Base-by-base conservation (phyloP, 192 early-diverging fungal genomes). In the Coemansia aciculifera region DNA sequence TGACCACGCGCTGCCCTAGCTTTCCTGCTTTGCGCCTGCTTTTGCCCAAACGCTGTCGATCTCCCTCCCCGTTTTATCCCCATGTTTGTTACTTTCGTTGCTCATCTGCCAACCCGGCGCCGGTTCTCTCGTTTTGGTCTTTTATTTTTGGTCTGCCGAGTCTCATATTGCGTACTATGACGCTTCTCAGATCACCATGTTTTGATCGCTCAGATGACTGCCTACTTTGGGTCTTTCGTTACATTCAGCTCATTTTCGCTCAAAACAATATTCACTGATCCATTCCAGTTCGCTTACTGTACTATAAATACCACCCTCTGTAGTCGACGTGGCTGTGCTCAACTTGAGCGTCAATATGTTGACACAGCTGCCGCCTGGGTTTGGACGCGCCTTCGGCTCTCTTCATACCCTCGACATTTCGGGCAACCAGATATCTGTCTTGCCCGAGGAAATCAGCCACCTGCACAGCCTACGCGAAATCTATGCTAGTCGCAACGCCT, bases 371-470 rank as follows among this genome's bases (percentile, higher is more conserved):
- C 77, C 82, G 13, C 69, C 29, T 3, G 73, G 68, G 49, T 73
- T 84, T 66, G 74, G 71, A 29, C 67, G 68, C 34, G 24, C 77
- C n/a, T 79, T 77, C 64, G 11, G 44, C 11, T 44, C 37, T 15
- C 73, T 85, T 0, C 72, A 67, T 40, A 59, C 49, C 0, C 74
- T 85, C 64, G 74, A 81, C 49, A 54, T 85, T 23, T 81, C 78
- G 13, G 54, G 62, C 7, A 85, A 85, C 62, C 78, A 73, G 32
- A 46, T 85, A 8, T 32, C 68, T 12, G 67, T 42, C 24, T 48
- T 85, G 46, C 83, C 83, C 19, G 71, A 72, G 27, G 83, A 77
- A 8, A 64, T 85, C 40, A 57, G 75, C 52, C 68, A 64, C 29
- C 64, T 85, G 19, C 51, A 59, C 32, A 49, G 67, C n/a, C 71